A percentile compares a stretch with the other conserved stretches of the same genome.
phyloP scores from a whole-genome alignment of 2,329 filamentous ascomycete genomes.

The Fusarium sterilihyphosum region DNA sequence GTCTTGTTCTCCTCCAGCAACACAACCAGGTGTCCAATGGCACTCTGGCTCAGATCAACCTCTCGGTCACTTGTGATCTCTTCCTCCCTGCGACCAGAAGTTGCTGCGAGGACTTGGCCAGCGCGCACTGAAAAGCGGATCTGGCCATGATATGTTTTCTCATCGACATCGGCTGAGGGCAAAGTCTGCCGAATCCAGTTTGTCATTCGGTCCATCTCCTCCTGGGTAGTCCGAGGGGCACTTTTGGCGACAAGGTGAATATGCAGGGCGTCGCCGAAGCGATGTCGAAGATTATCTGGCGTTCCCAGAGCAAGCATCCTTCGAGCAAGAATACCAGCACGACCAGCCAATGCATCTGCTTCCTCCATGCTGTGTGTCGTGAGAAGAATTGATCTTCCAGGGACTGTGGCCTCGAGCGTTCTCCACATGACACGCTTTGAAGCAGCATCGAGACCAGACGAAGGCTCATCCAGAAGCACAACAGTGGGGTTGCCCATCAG shows the following conservation, averaged over 20 bases:
- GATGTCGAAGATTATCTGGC: slow-evolving; percentile 74
- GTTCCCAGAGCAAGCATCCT: slow-evolving; percentile 88
- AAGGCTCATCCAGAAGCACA: slow-evolving; percentile 88
- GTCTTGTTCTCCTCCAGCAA: slow-evolving; percentile 77
- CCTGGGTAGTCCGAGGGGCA: slow-evolving; percentile 76
- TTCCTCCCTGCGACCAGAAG: slow-evolving; percentile 32
- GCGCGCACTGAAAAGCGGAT: slow-evolving; percentile 82
- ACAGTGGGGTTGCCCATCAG: slow-evolving; percentile 92
- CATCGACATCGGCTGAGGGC: slow-evolving; percentile 73
- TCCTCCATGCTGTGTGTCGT: slow-evolving; percentile 98
- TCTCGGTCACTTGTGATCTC: slow-evolving; percentile 35
- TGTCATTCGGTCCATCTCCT: slow-evolving; percentile 74
- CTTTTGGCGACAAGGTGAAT: slow-evolving; percentile 81
- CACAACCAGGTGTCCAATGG: slow-evolving; percentile 76
- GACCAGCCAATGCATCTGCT: slow-evolving; percentile 84
- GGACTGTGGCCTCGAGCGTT: slow-evolving; percentile 77
- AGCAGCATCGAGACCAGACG: slow-evolving; percentile 87
- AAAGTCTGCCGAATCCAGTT: slow-evolving; percentile 72
- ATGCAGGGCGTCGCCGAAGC: slow-evolving; percentile 82
- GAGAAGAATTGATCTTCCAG: slow-evolving; percentile 83
- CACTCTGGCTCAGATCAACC: slow-evolving; percentile 52
- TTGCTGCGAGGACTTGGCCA: slow-evolving; percentile 48
- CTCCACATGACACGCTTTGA: slow-evolving; percentile 95
- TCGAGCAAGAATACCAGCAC: slow-evolving; percentile 86
- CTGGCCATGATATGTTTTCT: slow-evolving; percentile 84